Conservation (phyloP, 202 grass and related monocot genomes). For the Alloteropsis angusta region DNA sequence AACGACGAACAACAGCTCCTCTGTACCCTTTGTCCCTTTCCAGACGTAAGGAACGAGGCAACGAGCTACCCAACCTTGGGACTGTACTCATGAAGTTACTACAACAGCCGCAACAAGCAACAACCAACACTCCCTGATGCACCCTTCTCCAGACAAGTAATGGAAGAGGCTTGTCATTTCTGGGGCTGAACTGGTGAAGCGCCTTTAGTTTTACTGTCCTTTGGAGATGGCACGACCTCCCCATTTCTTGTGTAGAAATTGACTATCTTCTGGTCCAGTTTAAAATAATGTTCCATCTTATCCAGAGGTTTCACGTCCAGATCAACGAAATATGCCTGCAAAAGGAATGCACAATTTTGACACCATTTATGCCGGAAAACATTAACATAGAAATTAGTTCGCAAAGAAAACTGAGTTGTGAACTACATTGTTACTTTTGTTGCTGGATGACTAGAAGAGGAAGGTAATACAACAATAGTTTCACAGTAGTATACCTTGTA, state of each 20-base stretch:
- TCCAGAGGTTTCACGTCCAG: slow-evolving; percentile 85
- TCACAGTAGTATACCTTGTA: slow-evolving; percentile 63
- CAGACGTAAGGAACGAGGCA: not conserved
- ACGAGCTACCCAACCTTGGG: not conserved
- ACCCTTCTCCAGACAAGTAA: not conserved
- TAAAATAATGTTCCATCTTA: slow-evolving; percentile 73
- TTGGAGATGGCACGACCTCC: not conserved
- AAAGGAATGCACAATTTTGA: not conserved
- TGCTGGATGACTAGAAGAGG: not conserved
- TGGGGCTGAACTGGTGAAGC: not conserved
- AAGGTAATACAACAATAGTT: not conserved
- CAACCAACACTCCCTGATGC: not conserved
- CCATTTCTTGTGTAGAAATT: slow-evolving; percentile 49
- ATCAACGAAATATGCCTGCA: slow-evolving; percentile 69
- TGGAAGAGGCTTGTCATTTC: not conserved
- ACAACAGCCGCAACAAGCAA: slow-evolving; percentile 8
- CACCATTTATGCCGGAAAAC: not conserved
- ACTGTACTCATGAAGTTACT: slow-evolving; percentile 20
- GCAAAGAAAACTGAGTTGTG: not conserved
- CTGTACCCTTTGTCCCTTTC: not conserved
- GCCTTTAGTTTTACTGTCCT: not conserved
- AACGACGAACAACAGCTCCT: not conserved
- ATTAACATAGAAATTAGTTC: not conserved
- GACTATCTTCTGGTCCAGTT: slow-evolving; percentile 73
- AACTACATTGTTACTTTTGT: not conserved